Conservation (phyloP, 345 rosid genomes). For the Rhizophora mangle region DNA sequence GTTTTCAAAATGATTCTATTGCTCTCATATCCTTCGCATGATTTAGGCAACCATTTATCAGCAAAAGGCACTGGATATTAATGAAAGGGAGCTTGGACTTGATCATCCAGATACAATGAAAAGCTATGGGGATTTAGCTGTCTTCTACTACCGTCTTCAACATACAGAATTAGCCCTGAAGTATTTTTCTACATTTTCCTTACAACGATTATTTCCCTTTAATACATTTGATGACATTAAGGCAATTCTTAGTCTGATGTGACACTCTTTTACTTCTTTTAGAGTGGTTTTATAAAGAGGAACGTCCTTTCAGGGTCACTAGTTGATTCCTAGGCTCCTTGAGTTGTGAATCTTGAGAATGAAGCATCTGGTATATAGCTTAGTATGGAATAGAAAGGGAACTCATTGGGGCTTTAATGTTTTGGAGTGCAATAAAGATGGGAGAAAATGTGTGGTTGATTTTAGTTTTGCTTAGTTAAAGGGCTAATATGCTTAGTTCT, state of each 20-base stretch:
- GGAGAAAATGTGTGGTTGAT: no score
- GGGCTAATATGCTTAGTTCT: no score
- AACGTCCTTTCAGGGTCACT: not conserved
- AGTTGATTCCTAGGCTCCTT: not conserved
- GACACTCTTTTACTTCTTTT: not conserved
- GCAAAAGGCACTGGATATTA: slow-evolving; percentile 37
- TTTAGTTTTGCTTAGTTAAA: no score
- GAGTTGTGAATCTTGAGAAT: not conserved
- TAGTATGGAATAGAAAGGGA: no score
- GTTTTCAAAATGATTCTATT: not conserved
- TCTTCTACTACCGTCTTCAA: slow-evolving; percentile 38
- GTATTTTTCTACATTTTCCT: slow-evolving; percentile 28
- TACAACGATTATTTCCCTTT: not conserved
- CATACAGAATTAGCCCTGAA: slow-evolving; percentile 38
- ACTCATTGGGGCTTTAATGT: no score
- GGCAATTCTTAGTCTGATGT: slow-evolving; percentile 9
- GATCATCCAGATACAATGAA: slow-evolving; percentile 42
- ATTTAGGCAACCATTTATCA: slow-evolving; percentile 42
- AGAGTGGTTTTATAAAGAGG: not conserved
- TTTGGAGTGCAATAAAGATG: no score
- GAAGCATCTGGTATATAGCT: not conserved
- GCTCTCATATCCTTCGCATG: slow-evolving; percentile 24
- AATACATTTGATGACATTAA: not conserved
- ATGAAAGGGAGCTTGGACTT: slow-evolving; percentile 40
- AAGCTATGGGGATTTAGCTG: slow-evolving; percentile 38